Base-by-base conservation (phyloP, 305 asterid genomes). In the Striga hermonthica region DNA sequence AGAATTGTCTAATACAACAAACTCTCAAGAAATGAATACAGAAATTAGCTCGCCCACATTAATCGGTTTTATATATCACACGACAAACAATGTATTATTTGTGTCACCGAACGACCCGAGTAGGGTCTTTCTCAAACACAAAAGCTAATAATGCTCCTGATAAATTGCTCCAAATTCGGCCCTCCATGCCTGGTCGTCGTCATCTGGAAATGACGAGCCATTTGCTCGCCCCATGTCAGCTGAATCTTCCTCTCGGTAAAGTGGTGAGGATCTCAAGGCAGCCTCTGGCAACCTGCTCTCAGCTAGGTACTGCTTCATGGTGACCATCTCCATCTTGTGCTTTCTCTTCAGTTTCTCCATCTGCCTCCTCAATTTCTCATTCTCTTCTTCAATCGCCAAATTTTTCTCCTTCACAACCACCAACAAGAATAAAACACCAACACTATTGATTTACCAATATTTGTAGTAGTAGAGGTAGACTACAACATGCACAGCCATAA, bases 111-210 rank as follows among this genome's bases (percentile, higher is more conserved):
- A 1, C 31, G 31, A 22, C 31, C 31, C 31, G 31, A 22, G 31
- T 22, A 22, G 31, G 85, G 86, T 72, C 71, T 57, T 16, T 66
- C 41, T 22, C 31, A 22, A 22, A 22, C 31, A 0, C 2, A 22
- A 22, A 22, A 22, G 14, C 64, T 74, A 78, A 58, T 73, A 81
- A 12, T 79, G 78, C 45, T 83, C 94, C 76, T 93, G 99, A 75
- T 93, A 93, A 47, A 86, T 93, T 53, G 99, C 85, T 35, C 99
- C 99, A 62, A 93, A 93, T 75, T 93, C 97, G 12, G 95, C 97
- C 72, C 95, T 84, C 99, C 99, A 93, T 7, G 96, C 95, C 76
- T 90, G 87, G 73, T 92, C 98, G 66, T 92, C 78, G n/a, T 71
- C 85, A 35, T 79, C 82, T 56, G 57, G 48, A 71, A 40, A 52